Percentiles rank a stretch among this genome's conserved stretches.
phyloP scores from a whole-genome alignment of 257 asterid genomes.

The Penstemon barbatus region DNA sequence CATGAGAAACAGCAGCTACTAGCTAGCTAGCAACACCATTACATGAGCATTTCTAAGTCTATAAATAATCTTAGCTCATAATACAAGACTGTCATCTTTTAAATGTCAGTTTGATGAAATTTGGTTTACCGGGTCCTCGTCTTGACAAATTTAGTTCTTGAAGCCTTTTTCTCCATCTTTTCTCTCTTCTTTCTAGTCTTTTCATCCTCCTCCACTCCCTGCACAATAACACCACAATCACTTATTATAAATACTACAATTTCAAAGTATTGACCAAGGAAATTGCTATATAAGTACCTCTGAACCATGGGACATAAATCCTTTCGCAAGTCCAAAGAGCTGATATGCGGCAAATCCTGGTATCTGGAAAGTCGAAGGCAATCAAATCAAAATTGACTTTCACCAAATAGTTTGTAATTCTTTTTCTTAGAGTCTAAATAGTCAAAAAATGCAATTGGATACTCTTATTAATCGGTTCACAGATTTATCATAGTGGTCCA shows the following conservation, averaged over 20 bases:
- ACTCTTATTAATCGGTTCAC: background rate
- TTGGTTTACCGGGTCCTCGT: slow-evolving; percentile 52
- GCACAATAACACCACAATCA: slow-evolving; percentile 7
- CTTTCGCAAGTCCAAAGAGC: slow-evolving; percentile 75
- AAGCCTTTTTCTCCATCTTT: slow-evolving; percentile 90
- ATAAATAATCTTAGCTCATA: too few species aligned
- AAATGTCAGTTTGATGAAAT: background rate
- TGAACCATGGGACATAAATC: slow-evolving; percentile 66
- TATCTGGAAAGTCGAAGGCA: slow-evolving; percentile 49
- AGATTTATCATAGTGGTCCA: background rate
- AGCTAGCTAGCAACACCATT: too few species aligned
- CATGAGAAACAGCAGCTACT: too few species aligned
- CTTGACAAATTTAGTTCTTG: slow-evolving; percentile 74
- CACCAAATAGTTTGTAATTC: background rate
- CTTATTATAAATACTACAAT: background rate
- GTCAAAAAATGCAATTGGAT: background rate
- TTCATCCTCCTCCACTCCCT: slow-evolving; percentile 91
- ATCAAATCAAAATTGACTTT: slow-evolving; percentile 5
- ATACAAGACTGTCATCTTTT: slow-evolving; percentile 4
- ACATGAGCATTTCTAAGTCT: too few species aligned
- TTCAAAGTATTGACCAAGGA: too few species aligned
- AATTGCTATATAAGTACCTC: slow-evolving; percentile 46
- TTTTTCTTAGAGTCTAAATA: too few species aligned
- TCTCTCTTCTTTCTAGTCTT: slow-evolving; percentile 85
- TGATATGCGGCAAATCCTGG: slow-evolving; percentile 89